Percentiles rank a stretch among this genome's conserved stretches.
phyloP scores from a whole-genome alignment of 306 rosid genomes.

The Alnus glutinosa region DNA sequence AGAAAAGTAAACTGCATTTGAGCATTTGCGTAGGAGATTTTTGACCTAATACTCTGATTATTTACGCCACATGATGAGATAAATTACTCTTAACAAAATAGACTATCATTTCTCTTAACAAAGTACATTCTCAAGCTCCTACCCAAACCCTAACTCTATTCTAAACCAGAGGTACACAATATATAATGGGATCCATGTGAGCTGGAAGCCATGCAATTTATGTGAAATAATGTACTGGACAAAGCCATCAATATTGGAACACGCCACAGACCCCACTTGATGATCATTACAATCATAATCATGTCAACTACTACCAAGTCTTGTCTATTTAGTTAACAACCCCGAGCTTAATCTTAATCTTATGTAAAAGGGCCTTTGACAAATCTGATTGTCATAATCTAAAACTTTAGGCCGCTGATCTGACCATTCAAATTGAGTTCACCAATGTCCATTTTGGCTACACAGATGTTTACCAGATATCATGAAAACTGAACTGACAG shows the following conservation, averaged over 20 bases:
- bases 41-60: neutral
- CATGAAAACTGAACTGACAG: neutral
- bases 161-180: neutral
- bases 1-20: neutral
- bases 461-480: neutral
- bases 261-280: slow-evolving; percentile 16
- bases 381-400: neutral
- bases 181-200: neutral
- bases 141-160: neutral
- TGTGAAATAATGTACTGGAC: slow-evolving; percentile 2
- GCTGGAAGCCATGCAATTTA: slow-evolving; percentile 14
- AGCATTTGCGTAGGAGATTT: neutral
- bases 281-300: neutral
- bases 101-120: no score
- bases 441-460: neutral
- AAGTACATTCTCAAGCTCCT: no score
- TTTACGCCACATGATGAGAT: slow-evolving; percentile 11
- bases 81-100: no score
- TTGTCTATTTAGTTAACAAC: neutral
- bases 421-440: neutral
- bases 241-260: slow-evolving; percentile 6
- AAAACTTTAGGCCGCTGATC: neutral
- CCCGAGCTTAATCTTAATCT: neutral
- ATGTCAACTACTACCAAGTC: neutral
- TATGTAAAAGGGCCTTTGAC: neutral